Conservation (phyloP, 352 stramenopile species). For the Albugo laibachii region DNA sequence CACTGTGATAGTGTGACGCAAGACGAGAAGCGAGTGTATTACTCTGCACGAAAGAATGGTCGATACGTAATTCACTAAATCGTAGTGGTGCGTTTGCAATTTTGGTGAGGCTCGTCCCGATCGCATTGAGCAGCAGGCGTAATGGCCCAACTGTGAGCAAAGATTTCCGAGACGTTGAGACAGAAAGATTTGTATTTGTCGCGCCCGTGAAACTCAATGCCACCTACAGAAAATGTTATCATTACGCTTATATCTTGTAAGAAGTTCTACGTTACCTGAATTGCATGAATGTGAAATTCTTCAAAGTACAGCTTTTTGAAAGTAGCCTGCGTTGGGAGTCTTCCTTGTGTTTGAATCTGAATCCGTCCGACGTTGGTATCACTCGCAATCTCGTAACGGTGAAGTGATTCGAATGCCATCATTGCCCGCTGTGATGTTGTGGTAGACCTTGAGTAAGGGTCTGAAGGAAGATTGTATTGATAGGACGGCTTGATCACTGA, state of each 20-base stretch:
- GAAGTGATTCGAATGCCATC: no score
- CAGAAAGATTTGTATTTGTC: conserved; percentile 13
- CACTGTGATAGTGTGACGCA: conserved; percentile 72
- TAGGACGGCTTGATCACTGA: neutral
- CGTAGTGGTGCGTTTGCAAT: conserved; percentile 78
- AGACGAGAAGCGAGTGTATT: conserved; percentile 44
- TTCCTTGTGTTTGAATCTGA: neutral
- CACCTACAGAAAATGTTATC: conserved; percentile 10
- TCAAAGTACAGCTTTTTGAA: conserved; percentile 78
- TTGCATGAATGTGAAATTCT: conserved; percentile 73
- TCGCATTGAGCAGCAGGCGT: conserved; percentile 69
- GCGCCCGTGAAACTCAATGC: conserved; percentile 75
- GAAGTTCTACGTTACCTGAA: conserved; percentile 17
- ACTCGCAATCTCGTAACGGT: no score
- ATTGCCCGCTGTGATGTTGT: no score
- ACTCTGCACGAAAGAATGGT: conserved; percentile 69
- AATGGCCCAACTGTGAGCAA: conserved; percentile 46
- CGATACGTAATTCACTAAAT: conserved; percentile 48
- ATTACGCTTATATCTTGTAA: neutral
- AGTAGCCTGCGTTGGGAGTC: neutral
- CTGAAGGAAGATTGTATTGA: neutral
- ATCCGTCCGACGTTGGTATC: neutral
- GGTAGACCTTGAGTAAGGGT: neutral
- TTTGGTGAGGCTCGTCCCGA: conserved; percentile 73
- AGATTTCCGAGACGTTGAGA: neutral